Conservation (phyloP, 768 basidiomycete species). For the Suillus paluster region DNA sequence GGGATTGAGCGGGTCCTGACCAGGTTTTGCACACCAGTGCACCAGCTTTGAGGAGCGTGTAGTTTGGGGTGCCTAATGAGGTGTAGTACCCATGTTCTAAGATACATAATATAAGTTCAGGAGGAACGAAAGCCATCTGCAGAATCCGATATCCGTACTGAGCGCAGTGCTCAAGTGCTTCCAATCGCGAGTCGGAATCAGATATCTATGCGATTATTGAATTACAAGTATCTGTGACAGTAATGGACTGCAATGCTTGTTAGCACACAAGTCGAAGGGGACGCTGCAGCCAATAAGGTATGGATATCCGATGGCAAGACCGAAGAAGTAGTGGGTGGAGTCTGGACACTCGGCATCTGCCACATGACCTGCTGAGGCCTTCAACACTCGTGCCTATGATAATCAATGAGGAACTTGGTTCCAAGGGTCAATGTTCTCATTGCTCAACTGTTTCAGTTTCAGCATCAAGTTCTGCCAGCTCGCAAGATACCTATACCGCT, state of each 20-base stretch:
- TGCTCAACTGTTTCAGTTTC: too few relatives aligned
- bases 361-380: neutral
- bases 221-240: conserved; percentile 12
- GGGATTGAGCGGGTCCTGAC: conserved; percentile 32
- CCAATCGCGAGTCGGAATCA: neutral
- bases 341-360: neutral
- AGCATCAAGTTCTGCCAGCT: too few relatives aligned
- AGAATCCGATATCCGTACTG: too few relatives aligned
- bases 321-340: neutral
- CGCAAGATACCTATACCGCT: neutral
- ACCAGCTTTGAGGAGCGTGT: conserved; percentile 23
- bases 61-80: conserved; percentile 19
- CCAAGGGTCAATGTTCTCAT: too few relatives aligned
- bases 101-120: conserved; percentile 24
- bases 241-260: conserved; percentile 20
- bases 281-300: neutral
- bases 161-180: too few relatives aligned
- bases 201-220: neutral
- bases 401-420: too few relatives aligned
- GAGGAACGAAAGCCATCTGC: conserved; percentile 22
- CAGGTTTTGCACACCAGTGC: conserved; percentile 32
- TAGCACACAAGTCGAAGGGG: neutral
- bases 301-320: neutral
- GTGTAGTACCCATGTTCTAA: conserved; percentile 30
- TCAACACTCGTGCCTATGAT: too few relatives aligned